Base-by-base conservation (phyloP, 192 early-diverging fungal species). In the Podila verticillata region DNA sequence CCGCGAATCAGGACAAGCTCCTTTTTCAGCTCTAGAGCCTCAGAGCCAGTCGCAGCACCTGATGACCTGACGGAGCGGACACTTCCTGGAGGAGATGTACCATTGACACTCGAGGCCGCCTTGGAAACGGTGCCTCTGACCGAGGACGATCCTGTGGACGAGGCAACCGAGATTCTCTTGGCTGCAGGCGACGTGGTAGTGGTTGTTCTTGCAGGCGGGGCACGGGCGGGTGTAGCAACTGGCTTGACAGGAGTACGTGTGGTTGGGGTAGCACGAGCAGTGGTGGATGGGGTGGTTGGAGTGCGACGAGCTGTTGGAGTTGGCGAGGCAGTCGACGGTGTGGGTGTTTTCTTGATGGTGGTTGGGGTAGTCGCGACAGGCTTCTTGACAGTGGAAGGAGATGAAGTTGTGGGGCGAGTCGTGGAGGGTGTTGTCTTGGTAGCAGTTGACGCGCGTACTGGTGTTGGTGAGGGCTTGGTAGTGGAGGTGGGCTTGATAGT, bases 1-100 rank as follows among this genome's bases (percentile, higher is more conserved):
- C 61, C 69, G 19, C 77, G 64, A 59, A 80, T 61, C n/a, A 72
- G 36, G 51, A 61, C 77, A 2, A 80, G 57, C 57, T 80, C 77
- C 49, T 80, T 80, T 61, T 72, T 80, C 35, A 80, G 56, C 48
- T 80, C 77, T 1, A 72, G 47, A 9, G 77, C 65, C 56, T 80
- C 77, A 13, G 77, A 80, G 30, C 74, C 74, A 59, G 61, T 75
- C 15, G 63, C 44, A 22, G 68, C 24, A 44, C 75, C 65, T 10
- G 75, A 66, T 6, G 74, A 65, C 31, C 75, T 24, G 19, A 71
- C 68, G 9, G 75, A 79, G 39, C 68, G 75, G 7, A 79, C 75
- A 48, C 75, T 79, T 48, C 75, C 75, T 10, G 69, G 48, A 57
- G 75, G 61, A 7, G 75, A 79, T 1, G 49, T 29, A 7, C 68